These are phyloP conservation scores for Aureobasidium sp. DNA, from an alignment of 2,329 filamentous ascomycete genomes.

Conservation along the genomic window DNA sequence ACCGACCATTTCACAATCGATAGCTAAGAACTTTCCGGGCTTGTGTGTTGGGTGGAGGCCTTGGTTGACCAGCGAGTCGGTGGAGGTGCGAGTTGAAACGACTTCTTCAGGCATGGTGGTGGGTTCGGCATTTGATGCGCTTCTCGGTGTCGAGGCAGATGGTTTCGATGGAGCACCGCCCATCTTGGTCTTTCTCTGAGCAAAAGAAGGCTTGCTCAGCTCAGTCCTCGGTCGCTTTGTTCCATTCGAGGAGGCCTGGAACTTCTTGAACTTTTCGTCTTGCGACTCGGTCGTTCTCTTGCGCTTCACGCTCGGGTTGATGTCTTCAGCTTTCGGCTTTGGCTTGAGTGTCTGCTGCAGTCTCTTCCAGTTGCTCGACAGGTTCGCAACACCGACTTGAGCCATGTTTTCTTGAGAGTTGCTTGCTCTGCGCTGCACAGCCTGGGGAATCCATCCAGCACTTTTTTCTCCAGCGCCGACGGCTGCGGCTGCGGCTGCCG, in stretches of 20 bases:
- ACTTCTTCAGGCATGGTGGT: constrained; percentile 55
- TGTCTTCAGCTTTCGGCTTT: constrained; percentile 16
- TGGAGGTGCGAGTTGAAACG: constrained; percentile 48
- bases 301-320: constrained; percentile 27
- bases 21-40: constrained; percentile 79
- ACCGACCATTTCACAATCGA: constrained; percentile 99
- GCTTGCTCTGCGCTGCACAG: background rate
- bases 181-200: constrained; percentile 36
- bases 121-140: constrained; percentile 50
- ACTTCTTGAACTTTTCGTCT: constrained; percentile 14
- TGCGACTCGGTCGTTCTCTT: constrained; percentile 20
- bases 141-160: constrained; percentile 41
- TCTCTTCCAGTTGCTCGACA: constrained; percentile 66
- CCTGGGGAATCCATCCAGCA: background rate
- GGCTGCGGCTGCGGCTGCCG: background rate
- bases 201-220: constrained; percentile 19
- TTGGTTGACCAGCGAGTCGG: constrained; percentile 36
- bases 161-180: constrained; percentile 33
- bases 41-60: constrained; percentile 47
- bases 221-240: constrained; percentile 14
- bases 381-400: constrained; percentile 23
- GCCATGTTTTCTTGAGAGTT: background rate
- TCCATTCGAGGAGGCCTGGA: constrained; percentile 13
- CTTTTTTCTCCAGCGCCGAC: background rate
- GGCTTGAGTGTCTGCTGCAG: constrained; percentile 52